Evolutionary conservation across 2,329 filamentous ascomycete species (phyloP).

Genomic region (Harringtonia lauricola): DNA sequence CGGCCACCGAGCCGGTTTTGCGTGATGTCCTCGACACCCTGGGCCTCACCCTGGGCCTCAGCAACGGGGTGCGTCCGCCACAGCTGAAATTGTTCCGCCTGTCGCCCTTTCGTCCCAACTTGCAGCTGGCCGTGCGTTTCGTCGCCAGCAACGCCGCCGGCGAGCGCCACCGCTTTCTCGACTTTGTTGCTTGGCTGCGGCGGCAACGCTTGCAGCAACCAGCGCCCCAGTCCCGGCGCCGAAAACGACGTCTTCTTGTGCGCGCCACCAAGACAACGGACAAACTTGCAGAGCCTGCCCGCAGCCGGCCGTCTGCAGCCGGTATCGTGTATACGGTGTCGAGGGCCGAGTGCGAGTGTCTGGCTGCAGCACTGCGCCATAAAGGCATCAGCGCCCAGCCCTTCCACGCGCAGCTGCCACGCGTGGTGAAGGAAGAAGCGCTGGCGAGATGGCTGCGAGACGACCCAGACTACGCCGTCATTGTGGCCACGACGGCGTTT

Average conservation of each 20-base stretch:
- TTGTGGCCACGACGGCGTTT: slow-evolving; percentile 91
- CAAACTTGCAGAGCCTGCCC: slow-evolving; percentile 23
- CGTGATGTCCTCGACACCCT: slow-evolving; percentile 73
- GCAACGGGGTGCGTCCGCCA: slow-evolving; percentile 2
- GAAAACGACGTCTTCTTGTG: slow-evolving; percentile 25
- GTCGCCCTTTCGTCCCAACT: slow-evolving; percentile 71
- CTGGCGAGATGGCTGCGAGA: slow-evolving; percentile 63
- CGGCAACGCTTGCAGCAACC: slow-evolving; percentile 50
- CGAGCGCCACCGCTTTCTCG: slow-evolving; percentile 44
- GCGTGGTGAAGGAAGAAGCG: slow-evolving; percentile 59
- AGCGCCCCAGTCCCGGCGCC: slow-evolving; percentile 47
- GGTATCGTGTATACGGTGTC: slow-evolving; percentile 75
- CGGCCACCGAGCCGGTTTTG: slow-evolving; percentile 70
- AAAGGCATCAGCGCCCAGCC: slow-evolving; percentile 64
- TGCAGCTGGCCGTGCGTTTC: slow-evolving; percentile 85
- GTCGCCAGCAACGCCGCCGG: slow-evolving; percentile 61
- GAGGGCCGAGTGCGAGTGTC: slow-evolving; percentile 61
- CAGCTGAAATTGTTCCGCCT: slow-evolving; percentile 68
- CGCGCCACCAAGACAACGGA: slow-evolving; percentile 41
- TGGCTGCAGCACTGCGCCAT: slow-evolving; percentile 53
- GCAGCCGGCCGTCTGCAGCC: slow-evolving; percentile 40
- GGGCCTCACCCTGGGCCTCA: slow-evolving; percentile 31
- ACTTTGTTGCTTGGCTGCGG: slow-evolving; percentile 79
- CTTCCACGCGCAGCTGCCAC: slow-evolving; percentile 59
- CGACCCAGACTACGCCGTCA: slow-evolving; percentile 70